These are phyloP conservation scores for Sorghum bicolor DNA, from an alignment of 176 grass and related monocot genomes.

Conservation along the genomic window Sorghum_bicolor_NCBIv3 NC_012872.2:66930501-66931000, in stretches of 20 bases:
- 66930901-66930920: conserved; percentile 44
- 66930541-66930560: background rate
- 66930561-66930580: background rate
- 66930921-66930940: conserved; percentile 47
- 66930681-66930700: background rate
- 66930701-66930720: background rate
- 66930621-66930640: conserved; percentile 8
- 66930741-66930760: background rate
- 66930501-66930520: no score
- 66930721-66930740: conserved; percentile 26
- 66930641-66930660: background rate
- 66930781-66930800: background rate
- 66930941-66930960: conserved; percentile 35
- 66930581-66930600: conserved; percentile 31
- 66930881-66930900: conserved; percentile 53
- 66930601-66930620: conserved; percentile 1
- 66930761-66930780: background rate
- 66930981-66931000: conserved; percentile 31
- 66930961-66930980: conserved; percentile 45
- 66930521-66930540: no score
- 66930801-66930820: no score
- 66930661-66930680: background rate
- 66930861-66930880: conserved; percentile 57
- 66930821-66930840: conserved; percentile 43
- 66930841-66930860: conserved; percentile 43